Conservation (phyloP, 306 rosid genomes). For the Canavalia gladiata region DNA sequence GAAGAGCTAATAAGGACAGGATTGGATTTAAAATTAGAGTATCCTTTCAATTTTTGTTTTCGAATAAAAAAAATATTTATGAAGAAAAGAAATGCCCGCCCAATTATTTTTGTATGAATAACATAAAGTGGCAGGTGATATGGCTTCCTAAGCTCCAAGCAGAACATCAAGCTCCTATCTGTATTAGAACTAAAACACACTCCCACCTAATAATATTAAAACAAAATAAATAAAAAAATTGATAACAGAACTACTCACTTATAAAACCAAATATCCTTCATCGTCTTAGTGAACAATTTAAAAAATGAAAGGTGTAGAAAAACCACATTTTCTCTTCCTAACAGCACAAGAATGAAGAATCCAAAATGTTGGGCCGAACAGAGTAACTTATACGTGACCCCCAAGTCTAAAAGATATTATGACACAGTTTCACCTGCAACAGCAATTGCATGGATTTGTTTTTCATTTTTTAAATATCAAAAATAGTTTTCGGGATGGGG, state of each 20-base stretch:
- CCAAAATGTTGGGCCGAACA: neutral
- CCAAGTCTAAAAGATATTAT: neutral
- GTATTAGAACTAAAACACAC: constrained; percentile 34
- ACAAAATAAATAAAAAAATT: neutral
- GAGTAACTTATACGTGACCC: constrained; percentile 3
- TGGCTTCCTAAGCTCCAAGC: constrained; percentile 11
- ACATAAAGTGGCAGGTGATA: neutral
- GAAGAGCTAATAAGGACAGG: neutral
- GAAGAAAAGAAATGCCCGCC: neutral
- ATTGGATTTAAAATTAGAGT: neutral
- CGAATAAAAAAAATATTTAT: constrained; percentile 14
- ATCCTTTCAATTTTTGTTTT: constrained; percentile 1
- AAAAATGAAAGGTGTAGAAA: neutral
- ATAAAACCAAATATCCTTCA: constrained; percentile 11
- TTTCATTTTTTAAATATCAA: neutral
- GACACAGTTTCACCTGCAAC: neutral
- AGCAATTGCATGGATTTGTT: neutral
- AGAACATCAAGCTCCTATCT: neutral
- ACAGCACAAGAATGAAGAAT: neutral
- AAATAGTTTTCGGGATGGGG: neutral
- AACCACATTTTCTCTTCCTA: neutral
- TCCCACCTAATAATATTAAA: constrained; percentile 1
- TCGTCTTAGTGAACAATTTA: neutral
- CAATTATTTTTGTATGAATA: constrained; percentile 2
- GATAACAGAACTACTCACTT: neutral